Percentiles rank a stretch among this genome's conserved stretches.
phyloP scores from a whole-genome alignment of 805 yeast genomes.

The Diddensiella santjacobensis region DNA sequence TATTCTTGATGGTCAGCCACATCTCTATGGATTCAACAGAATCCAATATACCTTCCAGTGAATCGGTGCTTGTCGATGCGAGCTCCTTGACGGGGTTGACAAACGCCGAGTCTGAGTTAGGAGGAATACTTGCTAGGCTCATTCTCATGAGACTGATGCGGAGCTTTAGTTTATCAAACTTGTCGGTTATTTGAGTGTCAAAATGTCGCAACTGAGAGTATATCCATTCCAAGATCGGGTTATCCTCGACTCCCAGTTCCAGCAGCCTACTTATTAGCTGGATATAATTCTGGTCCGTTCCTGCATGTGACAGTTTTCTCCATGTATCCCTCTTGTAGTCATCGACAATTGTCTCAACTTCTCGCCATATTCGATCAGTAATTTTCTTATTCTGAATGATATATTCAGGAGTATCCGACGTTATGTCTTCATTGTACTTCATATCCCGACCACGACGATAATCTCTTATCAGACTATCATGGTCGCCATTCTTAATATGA shows the following conservation, averaged over 20 bases:
- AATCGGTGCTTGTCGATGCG: background rate
- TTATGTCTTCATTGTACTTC: slow-evolving; percentile 24
- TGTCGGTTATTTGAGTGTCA: slow-evolving; percentile 38
- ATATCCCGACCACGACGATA: slow-evolving; percentile 48
- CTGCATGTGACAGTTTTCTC: slow-evolving; percentile 40
- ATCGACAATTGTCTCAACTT: slow-evolving; percentile 51
- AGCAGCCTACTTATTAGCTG: slow-evolving; percentile 48
- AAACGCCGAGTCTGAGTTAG: slow-evolving; percentile 29
- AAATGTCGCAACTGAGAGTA: slow-evolving; percentile 45
- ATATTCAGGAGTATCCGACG: slow-evolving; percentile 20
- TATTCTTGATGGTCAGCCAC: slow-evolving; percentile 50
- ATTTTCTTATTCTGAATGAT: slow-evolving; percentile 36
- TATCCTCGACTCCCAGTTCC: slow-evolving; percentile 60
- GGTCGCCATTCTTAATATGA: slow-evolving; percentile 48
- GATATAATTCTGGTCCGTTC: slow-evolving; percentile 34
- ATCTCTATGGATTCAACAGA: slow-evolving; percentile 53
- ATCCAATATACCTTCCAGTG: slow-evolving; percentile 37
- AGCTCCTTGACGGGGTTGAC: slow-evolving; percentile 18
- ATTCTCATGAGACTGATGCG: slow-evolving; percentile 23
- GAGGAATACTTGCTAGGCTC: slow-evolving; percentile 24
- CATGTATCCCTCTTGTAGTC: slow-evolving; percentile 53
- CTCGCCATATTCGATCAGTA: slow-evolving; percentile 51
- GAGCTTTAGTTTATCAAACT: slow-evolving; percentile 36
- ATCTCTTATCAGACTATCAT: slow-evolving; percentile 53
- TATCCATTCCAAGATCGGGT: slow-evolving; percentile 65